These are phyloP conservation scores for Sideroxylon spinosum DNA, from an alignment of 179 eudicot species.

Conservation along the genomic window DNA sequence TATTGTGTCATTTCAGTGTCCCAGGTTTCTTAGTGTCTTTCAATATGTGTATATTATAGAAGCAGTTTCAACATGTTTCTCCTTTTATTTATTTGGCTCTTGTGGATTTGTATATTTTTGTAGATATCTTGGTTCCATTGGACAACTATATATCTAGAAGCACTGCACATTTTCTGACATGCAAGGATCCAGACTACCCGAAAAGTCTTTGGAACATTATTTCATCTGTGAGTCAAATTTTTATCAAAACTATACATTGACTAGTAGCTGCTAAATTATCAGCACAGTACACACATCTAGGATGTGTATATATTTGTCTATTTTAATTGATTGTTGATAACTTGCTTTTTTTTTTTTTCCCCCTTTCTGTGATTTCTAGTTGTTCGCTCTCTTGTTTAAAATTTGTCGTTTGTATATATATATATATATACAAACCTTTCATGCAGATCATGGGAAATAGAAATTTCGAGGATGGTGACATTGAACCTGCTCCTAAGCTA, in stretches of 20 bases:
- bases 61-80: too few species aligned
- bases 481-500: conserved; percentile 99
- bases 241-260: neutral
- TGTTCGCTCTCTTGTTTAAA: neutral
- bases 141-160: conserved; percentile 94
- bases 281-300: neutral
- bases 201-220: conserved; percentile 94
- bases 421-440: conserved; percentile 3
- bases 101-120: conserved; percentile 20
- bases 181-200: conserved; percentile 98
- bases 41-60: too few species aligned
- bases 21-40: too few species aligned
- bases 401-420: too few species aligned
- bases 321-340: neutral
- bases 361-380: neutral
- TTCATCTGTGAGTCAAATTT: conserved; percentile 62
- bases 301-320: neutral
- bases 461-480: conserved; percentile 90
- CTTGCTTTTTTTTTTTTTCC: neutral
- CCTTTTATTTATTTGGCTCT: conserved; percentile 5
- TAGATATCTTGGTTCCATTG: conserved; percentile 90
- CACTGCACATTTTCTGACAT: conserved; percentile 74
- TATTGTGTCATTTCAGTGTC: too few species aligned
- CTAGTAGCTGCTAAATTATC: neutral
- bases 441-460: conserved; percentile 78